Percentiles rank a stretch among this genome's conserved stretches.
Evolutionary conservation across 441 rosid genomes (phyloP).

Genomic region (Metrosideros polymorpha): DNA sequence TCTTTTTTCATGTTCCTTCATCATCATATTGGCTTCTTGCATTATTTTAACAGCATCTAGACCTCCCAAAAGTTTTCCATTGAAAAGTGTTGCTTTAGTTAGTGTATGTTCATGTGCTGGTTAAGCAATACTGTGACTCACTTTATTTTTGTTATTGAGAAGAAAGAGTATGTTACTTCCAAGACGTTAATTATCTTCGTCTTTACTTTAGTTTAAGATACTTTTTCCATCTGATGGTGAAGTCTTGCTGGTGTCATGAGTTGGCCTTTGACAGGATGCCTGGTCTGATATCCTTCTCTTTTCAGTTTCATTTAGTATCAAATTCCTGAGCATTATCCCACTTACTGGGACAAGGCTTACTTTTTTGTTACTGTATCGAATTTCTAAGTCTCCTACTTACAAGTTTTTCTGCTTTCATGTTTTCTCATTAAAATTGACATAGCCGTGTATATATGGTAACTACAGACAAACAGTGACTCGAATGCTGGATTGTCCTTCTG

Average conservation of each 20-base stretch:
- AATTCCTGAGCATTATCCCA: neutral
- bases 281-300: neutral
- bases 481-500: neutral
- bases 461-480: neutral
- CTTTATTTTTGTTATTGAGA: neutral
- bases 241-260: neutral
- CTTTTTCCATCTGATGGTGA: neutral
- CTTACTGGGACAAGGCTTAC: neutral
- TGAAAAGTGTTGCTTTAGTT: neutral
- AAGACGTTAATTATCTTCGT: neutral
- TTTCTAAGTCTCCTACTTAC: neutral
- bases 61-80: neutral
- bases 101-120: neutral
- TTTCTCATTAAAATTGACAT: neutral
- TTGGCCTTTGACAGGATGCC: neutral
- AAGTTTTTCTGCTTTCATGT: neutral
- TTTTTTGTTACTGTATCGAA: neutral
- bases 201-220: neutral
- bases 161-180: neutral
- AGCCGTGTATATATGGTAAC: neutral
- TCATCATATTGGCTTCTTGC: neutral
- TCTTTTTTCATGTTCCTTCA: neutral
- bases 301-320: neutral
- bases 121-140: neutral
- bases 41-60: neutral